A percentile compares a stretch with the other conserved stretches of the same genome.
Evolutionary conservation across 2,329 filamentous ascomycete genomes (phyloP).

Genomic region (Cryphonectria carpinicola): DNA sequence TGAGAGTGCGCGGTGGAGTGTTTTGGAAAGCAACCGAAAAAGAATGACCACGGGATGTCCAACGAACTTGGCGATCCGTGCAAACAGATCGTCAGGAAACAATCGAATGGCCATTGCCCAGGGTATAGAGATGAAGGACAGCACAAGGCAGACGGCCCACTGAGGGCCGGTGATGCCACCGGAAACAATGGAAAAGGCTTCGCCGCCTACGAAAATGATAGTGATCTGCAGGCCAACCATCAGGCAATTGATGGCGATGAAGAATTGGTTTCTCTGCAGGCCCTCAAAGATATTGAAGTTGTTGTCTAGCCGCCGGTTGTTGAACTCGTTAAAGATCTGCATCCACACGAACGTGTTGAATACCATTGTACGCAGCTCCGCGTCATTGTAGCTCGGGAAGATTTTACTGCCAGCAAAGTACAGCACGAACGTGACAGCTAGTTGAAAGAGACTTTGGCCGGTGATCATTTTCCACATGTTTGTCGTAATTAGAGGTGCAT

Average conservation of each 20-base stretch:
- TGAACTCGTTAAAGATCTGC: conserved; percentile 73
- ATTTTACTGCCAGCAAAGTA: conserved; percentile 64
- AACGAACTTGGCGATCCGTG: conserved; percentile 36
- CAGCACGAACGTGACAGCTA: conserved; percentile 60
- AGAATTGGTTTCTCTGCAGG: conserved; percentile 59
- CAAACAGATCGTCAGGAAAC: conserved; percentile 52
- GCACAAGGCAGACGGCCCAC: conserved; percentile 28
- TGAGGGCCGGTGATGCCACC: conserved; percentile 23
- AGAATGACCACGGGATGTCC: conserved; percentile 37
- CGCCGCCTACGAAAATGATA: conserved; percentile 61
- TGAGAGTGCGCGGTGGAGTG: conserved; percentile 30
- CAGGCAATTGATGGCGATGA: conserved; percentile 58
- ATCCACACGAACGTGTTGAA: conserved; percentile 76
- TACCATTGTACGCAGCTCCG: conserved; percentile 58
- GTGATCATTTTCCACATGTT: conserved; percentile 72
- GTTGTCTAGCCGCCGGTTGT: conserved; percentile 66
- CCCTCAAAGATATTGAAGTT: conserved; percentile 65
- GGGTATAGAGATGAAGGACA: conserved; percentile 48
- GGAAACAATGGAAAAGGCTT: conserved; percentile 39
- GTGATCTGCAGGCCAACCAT: conserved; percentile 61
- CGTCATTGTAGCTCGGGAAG: conserved; percentile 50
- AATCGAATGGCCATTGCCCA: conserved; percentile 53
- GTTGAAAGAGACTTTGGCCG: conserved; percentile 64
- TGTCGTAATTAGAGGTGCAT: conserved; percentile 71
- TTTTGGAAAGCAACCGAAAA: conserved; percentile 33